Evolutionary conservation across 257 asterid genomes (phyloP).

Genomic region (Przewalskia tangutica): DNA sequence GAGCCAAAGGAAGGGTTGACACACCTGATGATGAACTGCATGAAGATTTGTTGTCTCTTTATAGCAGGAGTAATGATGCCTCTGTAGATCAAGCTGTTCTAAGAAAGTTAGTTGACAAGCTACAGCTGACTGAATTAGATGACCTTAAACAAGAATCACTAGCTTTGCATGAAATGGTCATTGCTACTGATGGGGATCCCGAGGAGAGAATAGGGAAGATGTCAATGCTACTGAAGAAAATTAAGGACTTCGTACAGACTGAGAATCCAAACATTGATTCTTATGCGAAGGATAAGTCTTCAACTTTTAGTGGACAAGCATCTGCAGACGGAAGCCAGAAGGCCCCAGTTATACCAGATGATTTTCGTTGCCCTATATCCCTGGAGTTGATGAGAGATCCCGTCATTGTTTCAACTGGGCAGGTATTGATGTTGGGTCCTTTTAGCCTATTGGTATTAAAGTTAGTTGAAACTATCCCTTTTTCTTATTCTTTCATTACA

Average conservation of each 20-base stretch:
- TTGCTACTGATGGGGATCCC: constrained; percentile 83
- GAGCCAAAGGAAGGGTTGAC: constrained; percentile 92
- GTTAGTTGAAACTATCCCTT: background rate
- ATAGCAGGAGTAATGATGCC: constrained; percentile 31
- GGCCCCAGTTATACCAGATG: constrained; percentile 77
- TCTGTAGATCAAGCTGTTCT: constrained; percentile 40
- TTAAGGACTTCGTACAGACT: constrained; percentile 87
- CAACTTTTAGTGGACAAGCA: constrained; percentile 34
- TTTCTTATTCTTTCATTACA: background rate
- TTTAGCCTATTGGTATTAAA: background rate
- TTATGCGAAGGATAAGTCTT: constrained; percentile 32
- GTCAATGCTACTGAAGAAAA: constrained; percentile 85
- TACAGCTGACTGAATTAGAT: constrained; percentile 68
- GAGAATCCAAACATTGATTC: constrained; percentile 56
- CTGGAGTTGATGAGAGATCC: constrained; percentile 96
- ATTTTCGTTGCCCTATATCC: constrained; percentile 96
- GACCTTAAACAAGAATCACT: constrained; percentile 92
- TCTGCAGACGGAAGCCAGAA: constrained; percentile 36
- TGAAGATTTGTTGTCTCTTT: constrained; percentile 67
- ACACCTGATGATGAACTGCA: constrained; percentile 65
- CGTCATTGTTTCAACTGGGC: constrained; percentile 97
- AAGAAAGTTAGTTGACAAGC: constrained; percentile 62
- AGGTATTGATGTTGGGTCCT: constrained; percentile 37
- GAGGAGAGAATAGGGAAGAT: constrained; percentile 87
- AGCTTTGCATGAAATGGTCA: constrained; percentile 96